Evolutionary conservation across 2,329 filamentous ascomycete genomes (phyloP).

Genomic region (Venturia carpophila): DNA sequence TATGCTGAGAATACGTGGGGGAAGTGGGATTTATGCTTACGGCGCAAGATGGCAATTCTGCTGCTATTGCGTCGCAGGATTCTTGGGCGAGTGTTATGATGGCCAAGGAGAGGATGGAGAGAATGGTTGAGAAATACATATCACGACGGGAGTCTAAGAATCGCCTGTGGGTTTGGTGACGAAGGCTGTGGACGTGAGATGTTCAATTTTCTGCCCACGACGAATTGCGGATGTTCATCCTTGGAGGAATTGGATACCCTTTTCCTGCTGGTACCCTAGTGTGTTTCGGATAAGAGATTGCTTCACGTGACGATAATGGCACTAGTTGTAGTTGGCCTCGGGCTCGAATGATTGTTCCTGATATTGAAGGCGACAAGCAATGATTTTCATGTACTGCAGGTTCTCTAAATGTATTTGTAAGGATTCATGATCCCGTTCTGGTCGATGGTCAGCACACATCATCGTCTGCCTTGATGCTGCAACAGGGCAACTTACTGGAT

Average conservation of each 20-base stretch:
- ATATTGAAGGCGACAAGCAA: background rate
- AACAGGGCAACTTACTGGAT: conserved; percentile 62
- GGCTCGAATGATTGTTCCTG: background rate
- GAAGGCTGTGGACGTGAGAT: no score
- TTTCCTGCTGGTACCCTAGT: background rate
- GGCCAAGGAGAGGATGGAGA: background rate
- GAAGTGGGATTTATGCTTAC: background rate
- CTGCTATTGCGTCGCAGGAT: conserved; percentile 2
- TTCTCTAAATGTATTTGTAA: conserved; percentile 80
- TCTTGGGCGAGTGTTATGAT: background rate
- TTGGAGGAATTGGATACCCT: background rate
- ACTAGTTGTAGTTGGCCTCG: background rate
- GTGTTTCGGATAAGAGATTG: background rate
- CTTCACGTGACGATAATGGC: background rate
- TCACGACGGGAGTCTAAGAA: background rate
- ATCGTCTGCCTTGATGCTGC: background rate
- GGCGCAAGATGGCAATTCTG: conserved; percentile 2
- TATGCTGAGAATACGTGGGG: background rate
- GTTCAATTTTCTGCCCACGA: no score
- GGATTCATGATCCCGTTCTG: conserved; percentile 98
- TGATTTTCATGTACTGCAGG: background rate
- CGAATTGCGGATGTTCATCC: no score
- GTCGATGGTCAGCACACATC: conserved; percentile 22
- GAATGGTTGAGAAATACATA: background rate
- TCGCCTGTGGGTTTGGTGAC: no score